Evolutionary conservation across 1,139 yeast species (phyloP).

Genomic region (Tardiomyces digboiensis): DNA sequence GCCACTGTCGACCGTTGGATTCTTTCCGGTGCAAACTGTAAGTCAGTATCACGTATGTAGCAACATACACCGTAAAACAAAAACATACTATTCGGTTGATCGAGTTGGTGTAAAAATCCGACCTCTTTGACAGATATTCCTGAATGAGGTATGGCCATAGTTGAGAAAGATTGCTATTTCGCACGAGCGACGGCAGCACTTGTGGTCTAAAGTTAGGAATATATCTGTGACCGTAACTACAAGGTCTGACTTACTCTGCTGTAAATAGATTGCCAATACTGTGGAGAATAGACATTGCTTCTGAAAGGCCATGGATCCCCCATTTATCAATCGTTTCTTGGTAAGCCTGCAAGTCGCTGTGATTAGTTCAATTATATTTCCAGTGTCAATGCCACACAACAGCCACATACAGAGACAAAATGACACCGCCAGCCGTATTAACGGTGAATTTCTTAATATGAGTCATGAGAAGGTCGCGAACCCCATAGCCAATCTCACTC

Average conservation of each 20-base stretch:
- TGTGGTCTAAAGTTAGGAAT: conserved; percentile 31
- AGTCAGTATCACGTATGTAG: not conserved
- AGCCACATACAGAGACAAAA: conserved; percentile 38
- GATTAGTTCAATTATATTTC: not conserved
- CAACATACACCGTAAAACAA: too few species aligned
- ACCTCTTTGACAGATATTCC: conserved; percentile 61
- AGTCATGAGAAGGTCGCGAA: conserved; percentile 51
- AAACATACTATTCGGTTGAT: not conserved
- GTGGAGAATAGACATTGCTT: conserved; percentile 60
- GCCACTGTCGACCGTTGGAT: not conserved
- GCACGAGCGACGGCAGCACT: conserved; percentile 65
- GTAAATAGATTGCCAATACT: conserved; percentile 83
- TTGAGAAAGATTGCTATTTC: conserved; percentile 70
- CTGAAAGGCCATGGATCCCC: conserved; percentile 56
- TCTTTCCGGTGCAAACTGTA: not conserved
- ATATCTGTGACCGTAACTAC: not conserved
- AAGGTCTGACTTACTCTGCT: conserved; percentile 35
- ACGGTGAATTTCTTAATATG: conserved; percentile 74
- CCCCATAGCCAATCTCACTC: conserved; percentile 48
- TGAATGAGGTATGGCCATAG: conserved; percentile 59
- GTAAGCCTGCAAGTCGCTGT: conserved; percentile 68
- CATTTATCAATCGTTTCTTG: conserved; percentile 66
- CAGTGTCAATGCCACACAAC: not conserved
- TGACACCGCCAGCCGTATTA: conserved; percentile 74
- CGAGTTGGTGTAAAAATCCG: conserved; percentile 43